phyloP scores from a whole-genome alignment of 2,329 filamentous ascomycete species.

The Pseudopyrenochaeta lycopersici region DNA sequence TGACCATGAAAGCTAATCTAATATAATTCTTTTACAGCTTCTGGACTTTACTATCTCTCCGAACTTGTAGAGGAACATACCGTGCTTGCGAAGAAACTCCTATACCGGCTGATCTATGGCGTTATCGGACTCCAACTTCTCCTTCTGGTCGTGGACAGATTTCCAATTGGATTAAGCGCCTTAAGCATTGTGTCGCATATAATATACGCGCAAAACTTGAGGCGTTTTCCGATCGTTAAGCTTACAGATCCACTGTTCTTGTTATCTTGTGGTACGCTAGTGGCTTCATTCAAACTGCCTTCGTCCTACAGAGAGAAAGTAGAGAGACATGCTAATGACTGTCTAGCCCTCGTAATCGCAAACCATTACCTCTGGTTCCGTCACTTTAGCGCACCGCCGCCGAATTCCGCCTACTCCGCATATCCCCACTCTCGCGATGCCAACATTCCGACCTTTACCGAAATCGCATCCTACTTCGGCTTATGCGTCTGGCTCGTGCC shows the following conservation, averaged over 20 bases:
- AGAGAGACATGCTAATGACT: constrained; percentile 7
- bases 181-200: constrained; percentile 83
- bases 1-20: constrained; percentile 2
- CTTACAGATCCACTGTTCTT: constrained; percentile 88
- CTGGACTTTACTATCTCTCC: constrained; percentile 97
- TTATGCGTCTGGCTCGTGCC: constrained; percentile 97
- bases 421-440: constrained; percentile 69
- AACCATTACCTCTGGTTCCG: constrained; percentile 98
- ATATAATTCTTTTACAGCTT: constrained; percentile 64
- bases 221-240: constrained; percentile 79
- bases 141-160: constrained; percentile 82
- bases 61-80: constrained; percentile 98
- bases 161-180: constrained; percentile 77
- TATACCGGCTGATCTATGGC: constrained; percentile 83
- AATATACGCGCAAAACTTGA: constrained; percentile 88
- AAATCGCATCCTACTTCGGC: constrained; percentile 96
- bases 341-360: constrained; percentile 76
- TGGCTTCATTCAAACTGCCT: neutral
- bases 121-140: constrained; percentile 78
- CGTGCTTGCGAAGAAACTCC: constrained; percentile 86
- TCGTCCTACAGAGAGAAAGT: neutral
- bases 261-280: constrained; percentile 74
- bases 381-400: constrained; percentile 76
- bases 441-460: constrained; percentile 81
- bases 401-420: constrained; percentile 64